Percentiles rank a stretch among this genome's conserved stretches.
Evolutionary conservation across 257 asterid genomes (phyloP).

Genomic region (Fraxinus americana): DNA sequence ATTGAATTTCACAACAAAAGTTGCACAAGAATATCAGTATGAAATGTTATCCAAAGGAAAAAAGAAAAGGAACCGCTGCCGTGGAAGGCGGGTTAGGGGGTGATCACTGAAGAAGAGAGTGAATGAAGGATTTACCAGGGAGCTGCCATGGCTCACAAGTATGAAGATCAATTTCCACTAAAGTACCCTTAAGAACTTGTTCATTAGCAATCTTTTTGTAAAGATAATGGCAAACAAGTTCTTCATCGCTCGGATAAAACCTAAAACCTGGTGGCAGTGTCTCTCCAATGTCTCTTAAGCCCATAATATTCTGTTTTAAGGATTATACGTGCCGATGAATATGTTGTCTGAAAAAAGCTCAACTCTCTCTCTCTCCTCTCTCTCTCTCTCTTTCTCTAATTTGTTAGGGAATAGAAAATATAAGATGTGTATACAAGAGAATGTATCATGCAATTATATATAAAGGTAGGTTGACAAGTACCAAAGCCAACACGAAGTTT

Average conservation of each 20-base stretch:
- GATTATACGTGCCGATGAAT: background rate
- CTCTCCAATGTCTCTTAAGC: conserved; percentile 74
- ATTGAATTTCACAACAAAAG: no score
- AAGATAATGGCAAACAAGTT: conserved; percentile 79
- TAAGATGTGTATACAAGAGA: conserved; percentile 10
- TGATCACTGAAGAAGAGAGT: background rate
- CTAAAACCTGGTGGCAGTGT: conserved; percentile 85
- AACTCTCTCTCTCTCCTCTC: background rate
- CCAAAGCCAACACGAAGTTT: no score
- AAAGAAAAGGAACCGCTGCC: no score
- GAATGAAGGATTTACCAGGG: conserved; percentile 56
- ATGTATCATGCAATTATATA: conserved; percentile 32
- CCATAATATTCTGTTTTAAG: conserved; percentile 40
- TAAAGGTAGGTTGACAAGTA: conserved; percentile 31
- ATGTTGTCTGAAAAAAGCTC: background rate
- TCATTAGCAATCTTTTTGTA: conserved; percentile 65
- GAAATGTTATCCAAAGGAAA: no score
- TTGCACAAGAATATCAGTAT: no score
- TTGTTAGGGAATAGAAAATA: background rate
- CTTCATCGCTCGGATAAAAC: conserved; percentile 90
- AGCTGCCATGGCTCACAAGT: conserved; percentile 97
- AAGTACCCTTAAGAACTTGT: conserved; percentile 50
- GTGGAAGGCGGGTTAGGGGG: no score
- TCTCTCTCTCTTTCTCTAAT: background rate
- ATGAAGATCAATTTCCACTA: conserved; percentile 86